Evolutionary conservation across 2,329 filamentous ascomycete species (phyloP), one percentile per base, ranked within the genome.

Genomic region (Fusarium sp.): DNA sequence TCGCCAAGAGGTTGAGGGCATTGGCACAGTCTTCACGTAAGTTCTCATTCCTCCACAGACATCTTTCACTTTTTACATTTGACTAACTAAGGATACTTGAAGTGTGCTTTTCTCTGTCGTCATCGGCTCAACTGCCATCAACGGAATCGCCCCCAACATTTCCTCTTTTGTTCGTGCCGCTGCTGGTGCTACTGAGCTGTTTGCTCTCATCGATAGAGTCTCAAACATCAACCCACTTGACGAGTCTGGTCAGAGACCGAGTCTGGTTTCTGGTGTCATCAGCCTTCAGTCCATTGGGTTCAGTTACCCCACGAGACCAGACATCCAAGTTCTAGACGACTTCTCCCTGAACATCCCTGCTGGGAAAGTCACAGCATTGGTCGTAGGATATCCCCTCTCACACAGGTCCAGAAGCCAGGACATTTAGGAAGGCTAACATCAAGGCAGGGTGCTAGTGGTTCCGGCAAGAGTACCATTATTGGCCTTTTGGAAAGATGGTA

Each of bases 341-440:
- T 80, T 85, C 30, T 78, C 75, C 8, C 74, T 85, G 1, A 70
- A 76, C 8, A 76, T 85, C 5, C 82, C 82, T 0, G 80, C 83
- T 2, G 81, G 81, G 30, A 83, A 84, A 53, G 81, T 81, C 3
- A 82, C 80, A 3, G 80, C 80, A 2, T 66, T 82, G 7, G 80
- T 82, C 27, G 79, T 78, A 71, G 5, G 49, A 8, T 34, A 51
- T 34, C 22, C 22, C 22, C 22, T 22, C 22, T 22, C 22, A 22
- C 22, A 22, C 22, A 22, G 22, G 22, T 22, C 22, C 22, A 22
- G 22, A 22, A 22, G 22, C 22, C 22, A 22, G 22, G 22, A 22
- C 22, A 22, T 22, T 22, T 22, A 22, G 22, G 22, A 22, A 22
- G 22, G 22, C 22, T 22, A 22, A 54, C 38, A 43, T 12, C 2